These are phyloP conservation scores for Diphasiastrum complanatum DNA, from an alignment of 83 land plant species.

Conservation along the genomic window DNA sequence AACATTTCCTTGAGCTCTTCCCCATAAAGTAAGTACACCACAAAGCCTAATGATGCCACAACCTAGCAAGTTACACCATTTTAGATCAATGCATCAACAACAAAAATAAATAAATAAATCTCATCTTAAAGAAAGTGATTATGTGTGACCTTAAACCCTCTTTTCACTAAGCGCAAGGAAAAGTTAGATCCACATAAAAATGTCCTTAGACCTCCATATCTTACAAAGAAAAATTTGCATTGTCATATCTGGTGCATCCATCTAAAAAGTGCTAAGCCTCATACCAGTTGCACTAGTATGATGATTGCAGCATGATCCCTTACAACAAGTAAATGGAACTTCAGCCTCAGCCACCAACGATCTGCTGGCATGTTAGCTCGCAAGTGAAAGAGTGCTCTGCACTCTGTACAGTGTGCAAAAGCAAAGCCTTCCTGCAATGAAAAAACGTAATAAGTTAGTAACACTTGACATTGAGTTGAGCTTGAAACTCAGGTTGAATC, in stretches of 20 bases:
- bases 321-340: constrained; percentile 75
- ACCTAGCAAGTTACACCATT: constrained; percentile 24
- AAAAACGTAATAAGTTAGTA: too few species aligned
- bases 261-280: background rate
- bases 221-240: background rate
- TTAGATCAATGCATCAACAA: constrained; percentile 24
- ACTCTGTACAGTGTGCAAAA: constrained; percentile 92
- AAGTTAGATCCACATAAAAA: too few species aligned
- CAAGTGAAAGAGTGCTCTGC: constrained; percentile 60
- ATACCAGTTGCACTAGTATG: constrained; percentile 81
- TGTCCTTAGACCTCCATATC: background rate
- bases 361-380: constrained; percentile 86
- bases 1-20: constrained; percentile 85
- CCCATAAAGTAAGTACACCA: constrained; percentile 82
- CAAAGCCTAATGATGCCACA: constrained; percentile 65
- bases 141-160: too few species aligned
- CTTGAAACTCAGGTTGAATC: too few species aligned
- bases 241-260: background rate
- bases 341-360: constrained; percentile 86
- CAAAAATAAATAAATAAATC: background rate
- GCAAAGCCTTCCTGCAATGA: constrained; percentile 98
- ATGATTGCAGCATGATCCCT: constrained; percentile 78
- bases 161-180: too few species aligned
- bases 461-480: too few species aligned
- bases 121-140: background rate